Percentiles rank a stretch among this genome's conserved stretches.
Evolutionary conservation across 2,329 filamentous ascomycete species (phyloP).

Genomic region (Colletotrichum paranaense): DNA sequence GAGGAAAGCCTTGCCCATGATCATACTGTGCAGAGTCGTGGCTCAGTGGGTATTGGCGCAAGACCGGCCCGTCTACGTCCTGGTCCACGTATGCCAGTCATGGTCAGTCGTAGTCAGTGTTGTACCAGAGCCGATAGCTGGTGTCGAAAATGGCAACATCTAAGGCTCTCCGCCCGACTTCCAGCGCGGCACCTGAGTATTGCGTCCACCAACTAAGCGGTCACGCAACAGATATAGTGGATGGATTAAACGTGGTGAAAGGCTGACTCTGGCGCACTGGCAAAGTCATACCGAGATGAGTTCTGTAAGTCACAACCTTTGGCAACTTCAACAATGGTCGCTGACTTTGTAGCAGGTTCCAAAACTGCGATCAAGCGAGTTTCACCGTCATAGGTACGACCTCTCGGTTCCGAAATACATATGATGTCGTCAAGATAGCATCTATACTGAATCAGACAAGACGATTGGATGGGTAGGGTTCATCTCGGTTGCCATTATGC

Average conservation of each 20-base stretch:
- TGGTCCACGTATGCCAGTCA: constrained; percentile 19
- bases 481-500: not conserved
- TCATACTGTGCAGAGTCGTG: not conserved
- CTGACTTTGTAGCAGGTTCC: not conserved
- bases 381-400: not conserved
- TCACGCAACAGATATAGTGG: not conserved
- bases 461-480: not conserved
- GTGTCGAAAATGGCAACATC: not conserved
- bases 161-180: not conserved
- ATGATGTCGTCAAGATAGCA: not conserved
- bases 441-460: not conserved
- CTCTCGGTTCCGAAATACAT: not conserved
- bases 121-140: not conserved
- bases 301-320: not conserved
- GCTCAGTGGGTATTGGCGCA: not conserved
- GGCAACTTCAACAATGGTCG: not conserved
- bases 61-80: constrained; percentile 8
- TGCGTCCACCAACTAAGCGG: not conserved
- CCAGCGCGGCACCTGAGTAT: not conserved
- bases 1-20: not conserved
- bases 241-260: not conserved
- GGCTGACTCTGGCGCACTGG: not conserved
- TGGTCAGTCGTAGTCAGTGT: constrained; percentile 10
- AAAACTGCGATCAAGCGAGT: not conserved
- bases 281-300: not conserved